These are phyloP conservation scores for Sphagnum contortum DNA, from an alignment of 225 moss, liverwort and hornwort genomes.

Conservation along the genomic window DNA sequence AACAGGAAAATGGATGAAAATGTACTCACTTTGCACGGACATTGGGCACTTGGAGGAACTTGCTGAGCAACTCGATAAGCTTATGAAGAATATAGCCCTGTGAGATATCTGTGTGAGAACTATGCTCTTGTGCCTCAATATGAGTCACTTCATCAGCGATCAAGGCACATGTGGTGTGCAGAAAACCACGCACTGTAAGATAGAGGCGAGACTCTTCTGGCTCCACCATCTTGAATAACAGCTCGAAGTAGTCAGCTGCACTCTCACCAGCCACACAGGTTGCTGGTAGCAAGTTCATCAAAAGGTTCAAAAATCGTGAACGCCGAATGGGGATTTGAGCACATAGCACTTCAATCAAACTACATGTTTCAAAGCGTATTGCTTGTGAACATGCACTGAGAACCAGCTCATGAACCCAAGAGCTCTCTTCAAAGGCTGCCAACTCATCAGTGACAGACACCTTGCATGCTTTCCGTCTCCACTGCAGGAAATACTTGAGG, in stretches of 20 bases:
- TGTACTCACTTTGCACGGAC: slow-evolving; percentile 71
- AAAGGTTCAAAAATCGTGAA: slow-evolving; percentile 83
- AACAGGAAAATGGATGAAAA: background rate
- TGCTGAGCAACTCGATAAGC: slow-evolving; percentile 94
- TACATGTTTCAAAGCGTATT: slow-evolving; percentile 95
- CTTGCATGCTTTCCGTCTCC: slow-evolving; percentile 83
- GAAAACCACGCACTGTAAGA: slow-evolving; percentile 92
- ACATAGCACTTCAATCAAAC: slow-evolving; percentile 87
- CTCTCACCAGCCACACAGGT: slow-evolving; percentile 91
- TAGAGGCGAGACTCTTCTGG: slow-evolving; percentile 92
- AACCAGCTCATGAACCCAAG: slow-evolving; percentile 96
- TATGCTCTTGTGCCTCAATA: slow-evolving; percentile 95
- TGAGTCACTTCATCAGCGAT: slow-evolving; percentile 90
- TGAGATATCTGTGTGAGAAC: slow-evolving; percentile 94
- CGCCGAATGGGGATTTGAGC: slow-evolving; percentile 81
- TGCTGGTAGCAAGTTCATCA: slow-evolving; percentile 89
- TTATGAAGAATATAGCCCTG: slow-evolving; percentile 99
- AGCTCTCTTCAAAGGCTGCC: slow-evolving; percentile 97
- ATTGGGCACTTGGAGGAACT: slow-evolving; percentile 86
- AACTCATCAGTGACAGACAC: slow-evolving; percentile 84
- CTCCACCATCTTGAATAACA: slow-evolving; percentile 98
- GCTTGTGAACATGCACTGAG: slow-evolving; percentile 99
- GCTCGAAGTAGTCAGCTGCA: slow-evolving; percentile 98
- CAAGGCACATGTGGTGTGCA: slow-evolving; percentile 75
- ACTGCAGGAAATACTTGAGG: slow-evolving; percentile 76